A percentile compares a stretch with the other conserved stretches of the same genome.
Evolutionary conservation across 495 filamentous ascomycete genomes (phyloP).

Genomic region (Penicillium longicatenatum): DNA sequence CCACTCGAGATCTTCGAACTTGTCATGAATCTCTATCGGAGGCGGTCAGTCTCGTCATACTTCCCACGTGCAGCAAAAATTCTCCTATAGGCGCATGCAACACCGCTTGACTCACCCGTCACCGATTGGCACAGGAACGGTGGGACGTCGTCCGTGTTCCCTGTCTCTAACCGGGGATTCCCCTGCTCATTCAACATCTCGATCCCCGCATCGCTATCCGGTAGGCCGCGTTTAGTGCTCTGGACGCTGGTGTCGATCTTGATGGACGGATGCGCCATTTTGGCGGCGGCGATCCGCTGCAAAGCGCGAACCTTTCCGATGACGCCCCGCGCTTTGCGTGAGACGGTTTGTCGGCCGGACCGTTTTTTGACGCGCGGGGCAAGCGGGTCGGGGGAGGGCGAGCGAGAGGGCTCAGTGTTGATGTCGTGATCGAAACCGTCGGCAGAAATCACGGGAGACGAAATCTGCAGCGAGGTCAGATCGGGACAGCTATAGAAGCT

Average conservation of each 20-base stretch:
- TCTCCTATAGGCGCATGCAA: conserved; percentile 26
- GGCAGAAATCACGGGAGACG: conserved; percentile 30
- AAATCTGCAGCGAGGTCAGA: conserved; percentile 50
- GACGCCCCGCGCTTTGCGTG: conserved; percentile 49
- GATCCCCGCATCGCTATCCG: conserved; percentile 38
- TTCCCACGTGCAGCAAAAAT: conserved; percentile 23
- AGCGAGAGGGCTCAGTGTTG: conserved; percentile 36
- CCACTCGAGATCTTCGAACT: conserved; percentile 53
- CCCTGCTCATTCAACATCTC: conserved; percentile 38
- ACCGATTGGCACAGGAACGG: conserved; percentile 47
- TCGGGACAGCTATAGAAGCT: conserved; percentile 56
- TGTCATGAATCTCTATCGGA: conserved; percentile 45
- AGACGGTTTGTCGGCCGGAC: conserved; percentile 38
- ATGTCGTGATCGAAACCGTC: conserved; percentile 32
- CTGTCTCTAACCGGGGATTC: conserved; percentile 34
- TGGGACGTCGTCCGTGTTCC: conserved; percentile 41
- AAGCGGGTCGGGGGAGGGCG: conserved; percentile 37
- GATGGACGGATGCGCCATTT: conserved; percentile 50
- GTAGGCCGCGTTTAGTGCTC: conserved; percentile 43
- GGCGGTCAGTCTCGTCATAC: conserved; percentile 22
- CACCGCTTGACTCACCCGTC: conserved; percentile 37
- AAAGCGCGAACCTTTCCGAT: conserved; percentile 51
- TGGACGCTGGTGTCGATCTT: conserved; percentile 50
- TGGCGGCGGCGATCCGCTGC: conserved; percentile 46
- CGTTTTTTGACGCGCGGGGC: conserved; percentile 38